Conservation (phyloP, 2,329 filamentous ascomycete genomes). For the Lecanicillium sp. region DNA sequence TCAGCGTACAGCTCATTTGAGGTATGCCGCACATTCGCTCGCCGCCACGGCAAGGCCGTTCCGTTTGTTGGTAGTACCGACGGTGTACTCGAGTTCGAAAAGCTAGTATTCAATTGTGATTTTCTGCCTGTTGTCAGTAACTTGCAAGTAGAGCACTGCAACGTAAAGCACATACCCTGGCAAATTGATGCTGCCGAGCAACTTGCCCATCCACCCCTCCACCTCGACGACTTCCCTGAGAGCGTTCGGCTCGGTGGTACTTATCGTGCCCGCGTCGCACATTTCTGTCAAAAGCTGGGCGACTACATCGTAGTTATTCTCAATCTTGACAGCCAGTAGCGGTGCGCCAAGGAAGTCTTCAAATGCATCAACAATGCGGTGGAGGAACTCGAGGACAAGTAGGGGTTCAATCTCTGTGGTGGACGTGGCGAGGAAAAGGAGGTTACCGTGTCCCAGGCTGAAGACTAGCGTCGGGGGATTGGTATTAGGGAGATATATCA, state of each 20-base stretch:
- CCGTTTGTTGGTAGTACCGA: conserved; percentile 36
- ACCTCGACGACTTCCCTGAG: conserved; percentile 87
- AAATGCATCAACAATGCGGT: conserved; percentile 83
- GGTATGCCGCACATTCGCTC: conserved; percentile 87
- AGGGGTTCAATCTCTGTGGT: conserved; percentile 83
- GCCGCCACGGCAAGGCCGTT: conserved; percentile 71
- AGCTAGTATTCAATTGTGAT: conserved; percentile 26
- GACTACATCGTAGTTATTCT: conserved; percentile 85
- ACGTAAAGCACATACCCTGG: conserved; percentile 47
- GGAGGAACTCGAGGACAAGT: conserved; percentile 86
- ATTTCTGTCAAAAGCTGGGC: conserved; percentile 91
- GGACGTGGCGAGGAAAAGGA: conserved; percentile 79
- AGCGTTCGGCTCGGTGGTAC: conserved; percentile 88
- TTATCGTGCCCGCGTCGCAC: conserved; percentile 87
- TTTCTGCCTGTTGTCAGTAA: conserved; percentile 24
- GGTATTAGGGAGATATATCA: conserved; percentile 76
- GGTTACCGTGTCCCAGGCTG: conserved; percentile 76
- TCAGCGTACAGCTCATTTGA: conserved; percentile 97
- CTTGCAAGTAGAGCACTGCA: too few species aligned
- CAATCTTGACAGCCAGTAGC: conserved; percentile 76
- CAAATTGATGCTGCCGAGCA: conserved; percentile 79
- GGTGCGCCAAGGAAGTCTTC: conserved; percentile 92
- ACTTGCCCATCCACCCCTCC: conserved; percentile 79
- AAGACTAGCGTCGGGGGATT: conserved; percentile 84
- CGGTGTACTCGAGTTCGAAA: conserved; percentile 28